Conservation (phyloP, 805 yeast genomes). For the Kuraishia ogatae region DNA sequence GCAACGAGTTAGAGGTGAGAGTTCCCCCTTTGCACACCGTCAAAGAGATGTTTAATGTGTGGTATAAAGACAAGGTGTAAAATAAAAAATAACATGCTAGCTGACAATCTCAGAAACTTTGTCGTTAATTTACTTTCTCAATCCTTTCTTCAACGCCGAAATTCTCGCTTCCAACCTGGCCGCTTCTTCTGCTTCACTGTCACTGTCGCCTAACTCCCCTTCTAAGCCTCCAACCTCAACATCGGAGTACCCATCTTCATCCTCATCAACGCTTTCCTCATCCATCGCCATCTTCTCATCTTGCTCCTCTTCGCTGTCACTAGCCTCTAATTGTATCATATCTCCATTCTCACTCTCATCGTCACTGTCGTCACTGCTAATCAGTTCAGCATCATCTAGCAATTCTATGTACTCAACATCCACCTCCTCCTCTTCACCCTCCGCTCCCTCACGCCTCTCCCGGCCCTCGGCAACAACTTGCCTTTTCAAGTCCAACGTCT, state of each 20-base stretch:
- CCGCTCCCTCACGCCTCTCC: conserved; percentile 17
- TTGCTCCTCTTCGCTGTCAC: conserved; percentile 12
- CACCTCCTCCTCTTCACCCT: conserved; percentile 26
- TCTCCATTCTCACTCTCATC: conserved; percentile 17
- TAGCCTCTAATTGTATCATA: conserved; percentile 14
- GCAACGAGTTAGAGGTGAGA: background rate
- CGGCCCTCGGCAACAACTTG: conserved; percentile 24
- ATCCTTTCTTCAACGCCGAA: background rate
- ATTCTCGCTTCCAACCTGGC: background rate
- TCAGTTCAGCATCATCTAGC: conserved; percentile 39
- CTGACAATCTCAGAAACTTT: background rate
- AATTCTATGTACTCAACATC: conserved; percentile 72
- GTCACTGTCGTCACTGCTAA: conserved; percentile 17
- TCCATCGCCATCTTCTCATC: conserved; percentile 42
- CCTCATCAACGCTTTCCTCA: conserved; percentile 37
- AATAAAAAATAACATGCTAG: conserved; percentile 35
- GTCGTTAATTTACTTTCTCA: background rate
- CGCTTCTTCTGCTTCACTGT: background rate
- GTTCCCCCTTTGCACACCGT: background rate
- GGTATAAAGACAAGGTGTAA: conserved; percentile 49
- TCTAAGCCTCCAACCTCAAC: conserved; percentile 24
- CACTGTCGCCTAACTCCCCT: background rate
- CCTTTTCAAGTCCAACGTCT: conserved; percentile 30
- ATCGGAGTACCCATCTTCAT: conserved; percentile 28
- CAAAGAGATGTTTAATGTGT: conserved; percentile 60